Evolutionary conservation across 352 stramenopile species (phyloP).

Genomic region (Globisporangium parvum): DNA sequence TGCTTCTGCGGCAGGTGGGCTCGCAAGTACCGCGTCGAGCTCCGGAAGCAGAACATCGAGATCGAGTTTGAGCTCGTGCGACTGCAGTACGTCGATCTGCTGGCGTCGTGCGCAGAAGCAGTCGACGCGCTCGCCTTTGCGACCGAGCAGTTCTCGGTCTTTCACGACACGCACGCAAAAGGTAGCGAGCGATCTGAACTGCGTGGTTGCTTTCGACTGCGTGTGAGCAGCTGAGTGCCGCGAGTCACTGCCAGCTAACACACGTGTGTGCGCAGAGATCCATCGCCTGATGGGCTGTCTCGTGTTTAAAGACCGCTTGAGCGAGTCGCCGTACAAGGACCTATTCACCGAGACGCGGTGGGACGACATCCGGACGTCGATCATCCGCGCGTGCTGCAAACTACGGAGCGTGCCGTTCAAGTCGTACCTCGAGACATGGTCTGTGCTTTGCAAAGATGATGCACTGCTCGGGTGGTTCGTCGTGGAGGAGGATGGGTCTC

Average conservation of each 20-base stretch:
- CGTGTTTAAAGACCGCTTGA: slow-evolving; percentile 66
- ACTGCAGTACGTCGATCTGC: slow-evolving; percentile 73
- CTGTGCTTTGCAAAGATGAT: not conserved
- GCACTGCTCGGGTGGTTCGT: not conserved
- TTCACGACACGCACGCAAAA: slow-evolving; percentile 53
- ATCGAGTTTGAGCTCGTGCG: slow-evolving; percentile 84
- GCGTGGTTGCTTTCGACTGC: not conserved
- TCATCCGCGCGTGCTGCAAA: slow-evolving; percentile 71
- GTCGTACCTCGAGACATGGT: slow-evolving; percentile 76
- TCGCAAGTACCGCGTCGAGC: slow-evolving; percentile 39
- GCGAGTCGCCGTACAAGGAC: slow-evolving; percentile 77
- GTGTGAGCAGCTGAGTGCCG: not conserved
- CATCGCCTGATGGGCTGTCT: slow-evolving; percentile 76
- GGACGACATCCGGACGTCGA: slow-evolving; percentile 59
- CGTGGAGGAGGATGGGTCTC: too few relatives aligned
- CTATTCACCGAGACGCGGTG: slow-evolving; percentile 63
- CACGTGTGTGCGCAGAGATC: slow-evolving; percentile 33
- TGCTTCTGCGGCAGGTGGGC: slow-evolving; percentile 40
- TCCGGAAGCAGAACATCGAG: slow-evolving; percentile 46
- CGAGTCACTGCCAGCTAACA: not conserved
- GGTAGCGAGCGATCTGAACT: slow-evolving; percentile 16
- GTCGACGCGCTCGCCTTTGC: slow-evolving; percentile 69
- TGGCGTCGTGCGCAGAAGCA: slow-evolving; percentile 56
- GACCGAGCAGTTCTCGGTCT: slow-evolving; percentile 50
- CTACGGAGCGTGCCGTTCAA: slow-evolving; percentile 62